Evolutionary conservation across 345 rosid species (phyloP).

Genomic region (Eucalyptus decipiens): DNA sequence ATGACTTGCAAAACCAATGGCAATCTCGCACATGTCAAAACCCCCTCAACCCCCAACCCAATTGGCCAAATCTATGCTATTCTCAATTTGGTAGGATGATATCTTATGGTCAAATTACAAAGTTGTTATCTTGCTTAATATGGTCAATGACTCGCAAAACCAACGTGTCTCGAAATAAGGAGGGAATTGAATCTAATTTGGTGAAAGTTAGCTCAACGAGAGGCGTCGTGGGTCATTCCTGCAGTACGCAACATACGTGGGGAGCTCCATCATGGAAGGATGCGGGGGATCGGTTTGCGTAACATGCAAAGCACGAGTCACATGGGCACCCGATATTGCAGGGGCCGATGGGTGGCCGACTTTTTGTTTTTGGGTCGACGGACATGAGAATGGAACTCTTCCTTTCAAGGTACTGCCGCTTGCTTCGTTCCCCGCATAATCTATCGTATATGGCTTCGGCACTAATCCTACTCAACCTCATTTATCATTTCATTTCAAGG

Average conservation of each 20-base stretch:
- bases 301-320: neutral
- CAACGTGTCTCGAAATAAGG: neutral
- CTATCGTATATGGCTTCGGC: neutral
- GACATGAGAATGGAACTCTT: neutral
- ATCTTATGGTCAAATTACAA: neutral
- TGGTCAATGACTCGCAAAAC: neutral
- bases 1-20: neutral
- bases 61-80: neutral
- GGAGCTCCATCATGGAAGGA: neutral
- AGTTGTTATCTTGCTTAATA: neutral
- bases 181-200: neutral
- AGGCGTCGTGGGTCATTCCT: neutral
- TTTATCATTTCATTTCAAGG: neutral
- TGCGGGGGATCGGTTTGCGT: neutral
- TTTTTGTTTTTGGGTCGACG: neutral
- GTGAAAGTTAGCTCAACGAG: neutral
- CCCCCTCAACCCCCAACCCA: neutral
- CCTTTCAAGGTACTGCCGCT: neutral
- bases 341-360: neutral
- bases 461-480: neutral
- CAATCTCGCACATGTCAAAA: neutral
- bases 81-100: neutral
- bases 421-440: neutral
- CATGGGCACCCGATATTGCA: neutral
- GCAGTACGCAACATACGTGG: neutral